Percentiles rank a stretch among this genome's conserved stretches.
phyloP scores from a whole-genome alignment of 129 eudicot genomes.

The Apium graveolens region DNA sequence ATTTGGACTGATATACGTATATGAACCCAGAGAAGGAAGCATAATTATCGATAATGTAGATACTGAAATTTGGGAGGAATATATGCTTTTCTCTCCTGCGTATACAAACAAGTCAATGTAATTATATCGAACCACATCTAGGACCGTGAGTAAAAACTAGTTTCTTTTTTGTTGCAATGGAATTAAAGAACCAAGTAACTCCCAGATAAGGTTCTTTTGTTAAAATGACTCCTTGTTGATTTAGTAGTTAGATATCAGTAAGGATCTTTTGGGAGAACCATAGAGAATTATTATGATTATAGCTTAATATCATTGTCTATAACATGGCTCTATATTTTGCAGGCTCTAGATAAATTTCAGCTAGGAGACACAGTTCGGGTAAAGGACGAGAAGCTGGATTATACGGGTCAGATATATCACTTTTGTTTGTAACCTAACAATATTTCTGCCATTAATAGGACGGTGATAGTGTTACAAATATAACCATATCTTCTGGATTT shows the following conservation, averaged over 20 bases:
- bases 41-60: conserved; percentile 79
- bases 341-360: conserved; percentile 96
- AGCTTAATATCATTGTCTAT: background rate
- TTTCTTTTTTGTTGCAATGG: background rate
- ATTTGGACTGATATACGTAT: conserved; percentile 7
- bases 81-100: conserved; percentile 15
- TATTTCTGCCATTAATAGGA: too few species aligned
- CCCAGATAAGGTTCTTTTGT: background rate
- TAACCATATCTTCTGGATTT: conserved; percentile 9
- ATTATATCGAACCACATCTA: background rate
- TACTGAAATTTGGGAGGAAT: conserved; percentile 86
- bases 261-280: background rate
- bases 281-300: background rate
- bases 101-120: background rate
- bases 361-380: conserved; percentile 56
- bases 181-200: background rate
- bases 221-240: background rate
- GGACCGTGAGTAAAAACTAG: background rate
- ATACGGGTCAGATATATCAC: conserved; percentile 36
- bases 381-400: conserved; percentile 70
- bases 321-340: conserved; percentile 8
- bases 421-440: background rate
- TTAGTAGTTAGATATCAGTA: background rate
- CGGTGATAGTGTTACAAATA: background rate
- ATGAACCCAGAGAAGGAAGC: conserved; percentile 54